Evolutionary conservation across 345 rosid species (phyloP).

Genomic region (Heritiera littoralis): DNA sequence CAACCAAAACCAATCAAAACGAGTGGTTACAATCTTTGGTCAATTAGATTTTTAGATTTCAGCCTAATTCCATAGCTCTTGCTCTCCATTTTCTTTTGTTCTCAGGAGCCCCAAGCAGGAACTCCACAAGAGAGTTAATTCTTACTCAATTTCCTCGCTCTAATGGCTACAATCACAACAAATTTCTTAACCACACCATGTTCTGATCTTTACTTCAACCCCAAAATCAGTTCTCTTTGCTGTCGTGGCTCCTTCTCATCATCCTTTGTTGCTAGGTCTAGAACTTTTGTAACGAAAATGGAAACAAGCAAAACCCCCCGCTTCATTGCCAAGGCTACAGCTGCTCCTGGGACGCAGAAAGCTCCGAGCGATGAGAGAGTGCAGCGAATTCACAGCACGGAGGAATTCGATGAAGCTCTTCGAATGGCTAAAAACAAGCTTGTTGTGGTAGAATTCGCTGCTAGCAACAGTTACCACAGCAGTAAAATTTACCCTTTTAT

Average conservation of each 20-base stretch:
- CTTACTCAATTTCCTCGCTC: conserved; percentile 16
- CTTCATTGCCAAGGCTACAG: conserved; percentile 43
- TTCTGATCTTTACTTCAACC: conserved; percentile 26
- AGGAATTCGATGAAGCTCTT: conserved; percentile 77
- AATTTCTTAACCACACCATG: conserved; percentile 54
- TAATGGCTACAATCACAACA: conserved; percentile 51
- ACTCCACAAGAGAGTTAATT: neutral
- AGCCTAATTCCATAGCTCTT: neutral
- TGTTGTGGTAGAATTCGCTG: conserved; percentile 79
- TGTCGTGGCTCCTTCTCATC: conserved; percentile 27
- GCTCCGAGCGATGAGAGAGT: conserved; percentile 57
- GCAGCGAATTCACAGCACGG: conserved; percentile 58
- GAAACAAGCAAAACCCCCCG: neutral
- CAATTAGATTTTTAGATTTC: conserved; percentile 13
- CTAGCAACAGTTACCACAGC: conserved; percentile 52
- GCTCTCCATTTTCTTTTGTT: neutral
- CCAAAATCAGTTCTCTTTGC: conserved; percentile 26
- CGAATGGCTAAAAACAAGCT: conserved; percentile 60
- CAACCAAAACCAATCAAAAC: conserved; percentile 11
- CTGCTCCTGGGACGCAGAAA: conserved; percentile 47
- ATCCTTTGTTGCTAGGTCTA: conserved; percentile 17
- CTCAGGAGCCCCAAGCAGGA: neutral
- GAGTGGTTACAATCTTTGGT: conserved; percentile 21
- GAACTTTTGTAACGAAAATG: neutral
- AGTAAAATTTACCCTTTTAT: conserved; percentile 75